Conservation (phyloP, 208 protist species). For the Crithidia thermophila region DNA sequence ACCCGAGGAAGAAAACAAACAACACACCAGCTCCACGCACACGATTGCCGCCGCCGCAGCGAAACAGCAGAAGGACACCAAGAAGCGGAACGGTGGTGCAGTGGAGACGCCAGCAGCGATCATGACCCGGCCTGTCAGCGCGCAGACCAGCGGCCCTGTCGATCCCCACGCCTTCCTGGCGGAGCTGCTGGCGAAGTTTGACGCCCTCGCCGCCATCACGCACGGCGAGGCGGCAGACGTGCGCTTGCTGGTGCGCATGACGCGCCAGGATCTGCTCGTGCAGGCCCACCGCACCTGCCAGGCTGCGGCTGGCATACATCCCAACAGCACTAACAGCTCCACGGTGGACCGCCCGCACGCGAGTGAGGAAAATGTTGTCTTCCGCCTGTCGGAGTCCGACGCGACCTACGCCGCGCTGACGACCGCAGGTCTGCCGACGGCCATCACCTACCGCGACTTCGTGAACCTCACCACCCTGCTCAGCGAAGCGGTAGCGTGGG, state of each 20-base stretch:
- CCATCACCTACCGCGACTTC: constrained; percentile 51
- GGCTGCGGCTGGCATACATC: background rate
- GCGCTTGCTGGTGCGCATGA: constrained; percentile 34
- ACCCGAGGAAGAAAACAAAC: background rate
- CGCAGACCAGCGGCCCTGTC: background rate
- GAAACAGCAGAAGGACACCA: too few relatives aligned
- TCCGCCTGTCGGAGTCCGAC: constrained; percentile 33
- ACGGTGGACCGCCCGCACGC: constrained; percentile 5
- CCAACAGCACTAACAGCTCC: background rate
- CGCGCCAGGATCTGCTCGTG: constrained; percentile 33
- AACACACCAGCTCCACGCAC: background rate
- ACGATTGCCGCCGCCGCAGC: too few relatives aligned
- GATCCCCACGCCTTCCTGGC: constrained; percentile 12
- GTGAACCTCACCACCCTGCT: constrained; percentile 39
- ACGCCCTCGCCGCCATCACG: constrained; percentile 41
- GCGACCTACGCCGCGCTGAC: constrained; percentile 10
- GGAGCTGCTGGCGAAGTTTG: constrained; percentile 40
- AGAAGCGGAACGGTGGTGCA: too few relatives aligned
- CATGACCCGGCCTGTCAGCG: constrained; percentile 2
- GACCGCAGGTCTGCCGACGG: constrained; percentile 18
- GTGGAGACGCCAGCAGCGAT: background rate
- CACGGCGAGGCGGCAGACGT: constrained; percentile 53
- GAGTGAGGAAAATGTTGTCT: constrained; percentile 24
- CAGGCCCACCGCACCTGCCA: constrained; percentile 24
- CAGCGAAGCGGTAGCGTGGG: constrained; percentile 55